Conservation (phyloP, 805 yeast genomes). For the Lachancea sp. region DNA sequence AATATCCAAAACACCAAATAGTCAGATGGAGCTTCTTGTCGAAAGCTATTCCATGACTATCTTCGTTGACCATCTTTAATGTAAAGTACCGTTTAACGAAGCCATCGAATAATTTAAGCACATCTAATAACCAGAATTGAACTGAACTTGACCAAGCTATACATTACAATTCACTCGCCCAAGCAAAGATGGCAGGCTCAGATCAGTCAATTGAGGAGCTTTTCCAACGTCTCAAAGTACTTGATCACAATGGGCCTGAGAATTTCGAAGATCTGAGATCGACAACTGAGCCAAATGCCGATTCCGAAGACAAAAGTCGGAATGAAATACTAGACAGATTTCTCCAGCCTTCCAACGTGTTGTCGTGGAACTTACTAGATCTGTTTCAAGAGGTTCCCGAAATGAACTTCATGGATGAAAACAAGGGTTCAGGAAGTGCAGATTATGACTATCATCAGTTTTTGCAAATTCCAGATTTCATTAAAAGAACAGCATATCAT, state of each 20-base stretch:
- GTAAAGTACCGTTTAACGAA: too few relatives aligned
- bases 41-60: too few relatives aligned
- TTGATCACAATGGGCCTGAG: slow-evolving; percentile 14
- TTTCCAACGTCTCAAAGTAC: slow-evolving; percentile 17
- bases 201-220: slow-evolving; percentile 15
- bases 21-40: too few relatives aligned
- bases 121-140: neutral
- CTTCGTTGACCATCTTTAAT: too few relatives aligned
- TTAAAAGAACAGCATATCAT: slow-evolving; percentile 57
- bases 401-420: slow-evolving; percentile 20
- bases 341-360: slow-evolving; percentile 53
- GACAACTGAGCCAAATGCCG: slow-evolving; percentile 9
- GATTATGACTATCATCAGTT: slow-evolving; percentile 38
- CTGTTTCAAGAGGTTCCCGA: slow-evolving; percentile 54
- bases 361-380: slow-evolving; percentile 69
- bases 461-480: slow-evolving; percentile 51
- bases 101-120: too few relatives aligned
- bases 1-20: too few relatives aligned
- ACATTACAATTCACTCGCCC: neutral
- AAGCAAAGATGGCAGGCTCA: neutral
- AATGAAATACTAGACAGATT: slow-evolving; percentile 36
- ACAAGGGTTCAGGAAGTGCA: slow-evolving; percentile 7
- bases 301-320: slow-evolving; percentile 9
- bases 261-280: slow-evolving; percentile 42
- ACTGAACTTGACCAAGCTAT: neutral